Evolutionary conservation across 2,329 filamentous ascomycete species (phyloP), one percentile per base, ranked within the genome.

Genomic region (Aspergillus terreus): DNA sequence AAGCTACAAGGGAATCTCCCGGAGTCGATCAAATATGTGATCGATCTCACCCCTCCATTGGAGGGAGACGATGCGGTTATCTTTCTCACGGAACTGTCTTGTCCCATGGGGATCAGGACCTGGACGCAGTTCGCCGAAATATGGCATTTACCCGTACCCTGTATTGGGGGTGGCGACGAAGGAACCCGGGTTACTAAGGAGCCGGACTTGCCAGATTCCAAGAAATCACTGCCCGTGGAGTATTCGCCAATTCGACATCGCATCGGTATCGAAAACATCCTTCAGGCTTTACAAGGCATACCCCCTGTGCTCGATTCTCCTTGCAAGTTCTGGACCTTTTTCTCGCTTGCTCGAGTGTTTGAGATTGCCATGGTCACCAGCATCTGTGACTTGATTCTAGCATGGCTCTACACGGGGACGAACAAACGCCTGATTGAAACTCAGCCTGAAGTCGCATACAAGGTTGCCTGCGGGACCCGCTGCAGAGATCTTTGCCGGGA

Each of bases 171-270:
- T 3, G 65, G 74, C 46, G 79, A 82, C 52, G 77, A 80, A 23
- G 40, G 35, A 12, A 38, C 10, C 15, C 35, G 35, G 2, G 12
- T n/a, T 6, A 38, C 35, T 14, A 38, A 38, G 27, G 27, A 30
- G 27, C 27, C 7, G 11, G 27, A 30, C 27, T 30, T 30, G 7
- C 27, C 27, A 30, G 27, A 10, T 9, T 11, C 27, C 9, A 30
- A 30, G 27, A 11, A 11, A 30, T 6, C 27, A 11, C 27, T 67
- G 40, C 67, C 66, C 0, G 38, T 68, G 14, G 84, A 87, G 56
- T 89, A 89, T 63, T 87, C 83, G 44, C 77, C 79, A 1, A 70
- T 82, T 6, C 80, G 86, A 2, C 86, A 89, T 62, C 74, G 82
- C 11, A 80, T 79, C 25, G 80, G 79, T 17, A 82, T 94, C 32